Evolutionary conservation across 2,329 filamentous ascomycete genomes (phyloP).

Genomic region (Taxawa tesnikishii): DNA sequence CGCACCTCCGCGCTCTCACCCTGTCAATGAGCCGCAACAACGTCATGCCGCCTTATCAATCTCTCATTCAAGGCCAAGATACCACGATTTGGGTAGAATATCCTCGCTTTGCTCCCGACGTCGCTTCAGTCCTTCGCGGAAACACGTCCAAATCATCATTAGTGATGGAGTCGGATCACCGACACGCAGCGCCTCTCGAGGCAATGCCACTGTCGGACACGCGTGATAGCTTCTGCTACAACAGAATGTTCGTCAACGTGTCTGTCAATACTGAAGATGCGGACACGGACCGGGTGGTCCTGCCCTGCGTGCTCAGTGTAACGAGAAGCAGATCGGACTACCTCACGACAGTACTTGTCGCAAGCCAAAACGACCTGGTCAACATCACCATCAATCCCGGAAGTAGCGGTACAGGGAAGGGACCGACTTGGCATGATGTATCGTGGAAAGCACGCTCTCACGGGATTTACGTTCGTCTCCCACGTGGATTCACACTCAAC

Average conservation of each 20-base stretch:
- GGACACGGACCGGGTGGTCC: slow-evolving; percentile 53
- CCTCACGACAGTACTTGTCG: slow-evolving; percentile 58
- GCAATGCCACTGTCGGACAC: slow-evolving; percentile 70
- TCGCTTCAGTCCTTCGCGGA: slow-evolving; percentile 57
- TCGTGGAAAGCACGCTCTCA: slow-evolving; percentile 60
- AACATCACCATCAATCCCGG: slow-evolving; percentile 56
- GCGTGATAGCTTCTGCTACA: slow-evolving; percentile 62
- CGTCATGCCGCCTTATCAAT: slow-evolving; percentile 52
- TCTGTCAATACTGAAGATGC: slow-evolving; percentile 62
- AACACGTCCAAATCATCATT: slow-evolving; percentile 31
- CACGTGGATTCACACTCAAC: slow-evolving; percentile 61
- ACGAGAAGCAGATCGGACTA: slow-evolving; percentile 57
- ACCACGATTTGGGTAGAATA: slow-evolving; percentile 74
- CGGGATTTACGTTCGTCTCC: slow-evolving; percentile 56
- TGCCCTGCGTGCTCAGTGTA: slow-evolving; percentile 66
- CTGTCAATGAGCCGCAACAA: slow-evolving; percentile 77
- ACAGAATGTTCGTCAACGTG: slow-evolving; percentile 61
- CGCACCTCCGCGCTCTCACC: slow-evolving; percentile 53
- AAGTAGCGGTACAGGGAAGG: slow-evolving; percentile 40
- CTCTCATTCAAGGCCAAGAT: slow-evolving; percentile 67
- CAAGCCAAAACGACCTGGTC: slow-evolving; percentile 67
- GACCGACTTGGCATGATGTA: slow-evolving; percentile 70
- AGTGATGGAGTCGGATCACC: slow-evolving; percentile 32
- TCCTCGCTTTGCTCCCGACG: slow-evolving; percentile 59
- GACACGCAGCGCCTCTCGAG: slow-evolving; percentile 44